Base-by-base conservation (phyloP, 202 grass and related monocot species). In the Saccharum hybrid region DNA sequence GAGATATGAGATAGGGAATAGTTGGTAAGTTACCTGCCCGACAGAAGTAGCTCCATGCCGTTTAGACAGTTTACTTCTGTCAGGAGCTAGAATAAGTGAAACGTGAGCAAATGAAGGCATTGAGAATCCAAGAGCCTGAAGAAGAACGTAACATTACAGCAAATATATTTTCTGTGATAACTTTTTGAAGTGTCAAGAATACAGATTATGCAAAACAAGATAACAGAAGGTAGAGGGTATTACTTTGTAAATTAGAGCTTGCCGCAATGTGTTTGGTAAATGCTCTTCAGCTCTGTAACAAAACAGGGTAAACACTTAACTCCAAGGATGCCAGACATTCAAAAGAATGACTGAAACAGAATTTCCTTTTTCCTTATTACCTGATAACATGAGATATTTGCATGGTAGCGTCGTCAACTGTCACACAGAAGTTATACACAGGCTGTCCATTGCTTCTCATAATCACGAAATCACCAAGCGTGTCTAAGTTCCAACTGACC, bases 71-170 rank as follows among this genome's bases (percentile, higher is more conserved):
- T 98, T 98, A 87, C 96, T 98, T 92, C 87, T 93, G 88, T 98
- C 96, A 82, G 96, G 96, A 37, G 96, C 96, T 42, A 98, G 87
- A 88, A 98, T 98, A 74, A 98, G 86, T 6, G 96, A 98, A n/a
- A 98, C 96, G 80, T 98, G 96, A 82, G 96, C 96, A 94, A 98
- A 98, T 14, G 87, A 92, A 76, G 96, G 96, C 96, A 98, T 98
- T 79, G 89, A 34, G 87, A 98, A 96, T 74, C 93, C 96, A 85
- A 98, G 91, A 56, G 96, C 96, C 93, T 98, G 82, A 12, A 83
- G 75, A 59, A 57, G 64, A 80, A 13, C 14, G 16, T 52, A 74
- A 73, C 31, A 65, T 63, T 72, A 43, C 8, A 79, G 19, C 5
- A 81, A 66, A 76, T 13, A 66, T 16, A 21, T 65, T 81, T 56